A percentile compares a stretch with the other conserved stretches of the same genome.
phyloP scores from a whole-genome alignment of 2,329 filamentous ascomycete genomes.

The Hymenoscyphus infarciens region DNA sequence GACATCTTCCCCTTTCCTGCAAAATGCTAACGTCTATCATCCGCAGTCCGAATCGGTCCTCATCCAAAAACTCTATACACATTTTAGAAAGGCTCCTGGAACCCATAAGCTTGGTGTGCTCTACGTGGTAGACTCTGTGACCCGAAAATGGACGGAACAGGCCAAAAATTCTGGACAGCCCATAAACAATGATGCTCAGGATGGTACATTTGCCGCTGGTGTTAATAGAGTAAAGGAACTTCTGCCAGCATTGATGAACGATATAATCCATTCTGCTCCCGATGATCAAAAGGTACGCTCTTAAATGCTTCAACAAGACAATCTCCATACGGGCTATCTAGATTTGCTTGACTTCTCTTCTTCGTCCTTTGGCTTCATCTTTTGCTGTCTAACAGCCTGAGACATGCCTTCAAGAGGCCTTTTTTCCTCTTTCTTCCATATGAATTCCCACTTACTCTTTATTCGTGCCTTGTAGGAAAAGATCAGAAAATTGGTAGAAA shows the following conservation, averaged over 20 bases:
- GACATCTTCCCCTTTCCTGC: not conserved
- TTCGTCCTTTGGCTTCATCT: not conserved
- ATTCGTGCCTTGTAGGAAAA: slow-evolving; percentile 70
- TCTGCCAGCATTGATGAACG: slow-evolving; percentile 90
- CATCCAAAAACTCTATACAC: slow-evolving; percentile 93
- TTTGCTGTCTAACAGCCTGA: not conserved
- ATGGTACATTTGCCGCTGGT: slow-evolving; percentile 91
- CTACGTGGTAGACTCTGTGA: slow-evolving; percentile 99
- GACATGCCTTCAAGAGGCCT: not conserved
- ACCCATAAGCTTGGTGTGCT: slow-evolving; percentile 98
- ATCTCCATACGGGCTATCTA: slow-evolving; percentile 10
- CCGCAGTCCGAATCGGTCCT: slow-evolving; percentile 87
- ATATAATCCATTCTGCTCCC: slow-evolving; percentile 84
- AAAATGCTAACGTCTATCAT: not conserved
- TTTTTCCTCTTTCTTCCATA: slow-evolving; percentile 5
- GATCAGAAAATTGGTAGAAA: slow-evolving; percentile 91
- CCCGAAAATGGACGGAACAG: slow-evolving; percentile 96
- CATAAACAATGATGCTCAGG: slow-evolving; percentile 74
- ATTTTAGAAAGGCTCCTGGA: slow-evolving; percentile 90
- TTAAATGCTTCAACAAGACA: slow-evolving; percentile 26
- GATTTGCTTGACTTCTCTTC: not conserved
- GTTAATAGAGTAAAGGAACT: slow-evolving; percentile 96
- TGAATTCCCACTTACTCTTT: slow-evolving; percentile 46
- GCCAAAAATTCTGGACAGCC: slow-evolving; percentile 82
- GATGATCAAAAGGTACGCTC: slow-evolving; percentile 93